Percentiles rank a stretch among this genome's conserved stretches.
These are phyloP conservation scores for Neurospora sp. DNA, from an alignment of 495 filamentous ascomycete genomes.

Conservation along the genomic window DNA sequence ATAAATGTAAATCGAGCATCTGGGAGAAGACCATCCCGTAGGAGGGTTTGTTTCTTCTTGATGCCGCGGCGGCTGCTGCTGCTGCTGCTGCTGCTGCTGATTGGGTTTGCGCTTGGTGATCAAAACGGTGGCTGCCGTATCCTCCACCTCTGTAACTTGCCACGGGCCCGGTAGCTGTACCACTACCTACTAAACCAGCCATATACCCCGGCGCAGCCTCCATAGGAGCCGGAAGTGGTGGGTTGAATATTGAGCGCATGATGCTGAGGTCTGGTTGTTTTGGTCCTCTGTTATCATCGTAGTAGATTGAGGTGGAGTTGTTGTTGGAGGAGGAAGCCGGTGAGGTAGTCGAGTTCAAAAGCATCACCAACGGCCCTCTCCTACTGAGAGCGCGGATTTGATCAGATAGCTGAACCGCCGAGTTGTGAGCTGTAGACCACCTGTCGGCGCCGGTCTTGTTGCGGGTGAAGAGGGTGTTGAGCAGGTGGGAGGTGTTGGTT, in stretches of 20 bases:
- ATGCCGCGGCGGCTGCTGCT: not conserved
- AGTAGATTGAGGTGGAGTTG: not conserved
- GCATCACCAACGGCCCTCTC: slow-evolving; percentile 24
- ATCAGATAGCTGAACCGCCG: slow-evolving; percentile 23
- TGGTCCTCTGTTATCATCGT: not conserved
- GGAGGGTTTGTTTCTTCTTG: slow-evolving; percentile 24
- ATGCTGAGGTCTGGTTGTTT: slow-evolving; percentile 5
- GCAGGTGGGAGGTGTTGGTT: slow-evolving; percentile 30
- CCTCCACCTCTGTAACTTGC: not conserved
- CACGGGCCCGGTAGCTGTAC: not conserved
- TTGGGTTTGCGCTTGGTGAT: not conserved
- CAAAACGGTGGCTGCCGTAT: not conserved
- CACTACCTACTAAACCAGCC: not conserved
- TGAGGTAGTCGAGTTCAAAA: slow-evolving; percentile 31
- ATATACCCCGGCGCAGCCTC: not conserved
- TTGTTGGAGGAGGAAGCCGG: not conserved
- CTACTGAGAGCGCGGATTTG: slow-evolving; percentile 23
- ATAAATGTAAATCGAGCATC: slow-evolving; percentile 33
- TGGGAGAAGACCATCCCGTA: slow-evolving; percentile 34
- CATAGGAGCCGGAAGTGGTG: not conserved
- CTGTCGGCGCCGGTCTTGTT: slow-evolving; percentile 21
- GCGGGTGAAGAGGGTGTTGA: slow-evolving; percentile 27
- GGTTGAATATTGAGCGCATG: slow-evolving; percentile 29
- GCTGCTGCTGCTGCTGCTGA: not conserved
- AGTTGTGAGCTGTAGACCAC: slow-evolving; percentile 20